Conservation (phyloP, 768 basidiomycete species). For the Suillus clintonianus region DNA sequence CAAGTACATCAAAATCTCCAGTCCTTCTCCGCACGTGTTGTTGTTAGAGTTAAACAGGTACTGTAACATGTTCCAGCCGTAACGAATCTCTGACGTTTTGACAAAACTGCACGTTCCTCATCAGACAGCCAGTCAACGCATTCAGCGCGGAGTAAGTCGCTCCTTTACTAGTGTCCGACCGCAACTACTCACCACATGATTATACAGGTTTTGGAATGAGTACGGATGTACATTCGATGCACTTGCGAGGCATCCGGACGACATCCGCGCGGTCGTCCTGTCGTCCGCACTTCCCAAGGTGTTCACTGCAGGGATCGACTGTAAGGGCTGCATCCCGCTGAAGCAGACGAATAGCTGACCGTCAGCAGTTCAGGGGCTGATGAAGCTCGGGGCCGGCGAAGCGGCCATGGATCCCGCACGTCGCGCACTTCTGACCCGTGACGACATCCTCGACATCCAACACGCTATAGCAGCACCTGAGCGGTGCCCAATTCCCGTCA, state of each 20-base stretch:
- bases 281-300: slow-evolving; percentile 69
- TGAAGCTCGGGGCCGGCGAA: slow-evolving; percentile 11
- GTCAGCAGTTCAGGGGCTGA: slow-evolving; percentile 27
- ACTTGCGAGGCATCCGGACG: slow-evolving; percentile 43
- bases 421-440: slow-evolving; percentile 47
- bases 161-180: background rate
- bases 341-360: background rate
- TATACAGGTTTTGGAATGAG: slow-evolving; percentile 68
- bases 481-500: slow-evolving; percentile 74
- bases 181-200: background rate
- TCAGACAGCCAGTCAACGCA: slow-evolving; percentile 68
- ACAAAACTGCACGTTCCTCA: background rate
- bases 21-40: slow-evolving; percentile 38
- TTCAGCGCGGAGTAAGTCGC: slow-evolving; percentile 49
- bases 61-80: slow-evolving; percentile 8
- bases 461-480: slow-evolving; percentile 67
- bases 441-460: slow-evolving; percentile 64
- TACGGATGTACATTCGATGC: slow-evolving; percentile 62
- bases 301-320: slow-evolving; percentile 84
- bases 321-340: slow-evolving; percentile 39
- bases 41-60: slow-evolving; percentile 40
- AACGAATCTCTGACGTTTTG: background rate
- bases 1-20: slow-evolving; percentile 35
- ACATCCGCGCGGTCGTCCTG: slow-evolving; percentile 73
- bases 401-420: slow-evolving; percentile 50